Percentiles rank a stretch among this genome's conserved stretches.
Conservation (phyloP, 2,329 filamentous ascomycete genomes). For the Blastomyces emzantsi region DNA sequence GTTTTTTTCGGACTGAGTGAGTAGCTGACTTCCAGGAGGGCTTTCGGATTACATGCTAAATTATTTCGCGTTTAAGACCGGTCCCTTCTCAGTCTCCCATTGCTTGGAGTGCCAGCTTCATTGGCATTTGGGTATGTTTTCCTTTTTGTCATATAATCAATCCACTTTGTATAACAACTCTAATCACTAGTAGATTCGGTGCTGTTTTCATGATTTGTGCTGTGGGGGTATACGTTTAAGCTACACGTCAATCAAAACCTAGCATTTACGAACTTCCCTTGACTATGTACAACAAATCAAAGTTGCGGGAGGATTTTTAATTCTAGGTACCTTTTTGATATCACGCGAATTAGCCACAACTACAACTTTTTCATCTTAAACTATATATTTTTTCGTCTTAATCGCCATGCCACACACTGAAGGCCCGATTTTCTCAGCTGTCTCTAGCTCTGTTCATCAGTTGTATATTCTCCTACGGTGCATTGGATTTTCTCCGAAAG, state of each 20-base stretch:
- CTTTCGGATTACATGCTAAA: background rate
- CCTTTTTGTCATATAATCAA: constrained; percentile 17
- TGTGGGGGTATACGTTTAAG: constrained; percentile 92
- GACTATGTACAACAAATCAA: constrained; percentile 30
- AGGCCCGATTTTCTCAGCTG: constrained; percentile 45
- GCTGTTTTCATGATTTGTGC: constrained; percentile 98
- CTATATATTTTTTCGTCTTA: background rate
- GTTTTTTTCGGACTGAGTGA: constrained; percentile 81
- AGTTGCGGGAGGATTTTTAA: constrained; percentile 23
- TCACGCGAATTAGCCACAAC: constrained; percentile 4
- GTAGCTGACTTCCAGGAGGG: constrained; percentile 21
- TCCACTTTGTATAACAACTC: constrained; percentile 12
- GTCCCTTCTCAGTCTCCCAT: constrained; percentile 63
- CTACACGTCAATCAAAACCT: constrained; percentile 6
- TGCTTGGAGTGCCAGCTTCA: constrained; percentile 79
- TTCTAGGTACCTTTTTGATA: constrained; percentile 26
- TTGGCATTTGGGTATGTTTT: constrained; percentile 72
- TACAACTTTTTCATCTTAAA: constrained; percentile 1
- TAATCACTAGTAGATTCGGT: constrained; percentile 57
- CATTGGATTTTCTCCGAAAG: constrained; percentile 52
- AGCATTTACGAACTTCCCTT: constrained; percentile 7
- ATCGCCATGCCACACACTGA: constrained; percentile 13
- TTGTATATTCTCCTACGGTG: constrained; percentile 53
- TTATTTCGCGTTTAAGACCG: constrained; percentile 52
- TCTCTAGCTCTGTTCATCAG: constrained; percentile 54